Evolutionary conservation across 805 yeast species (phyloP), one percentile per base, ranked within the genome.

Genomic region (Teunomyces kruisii): DNA sequence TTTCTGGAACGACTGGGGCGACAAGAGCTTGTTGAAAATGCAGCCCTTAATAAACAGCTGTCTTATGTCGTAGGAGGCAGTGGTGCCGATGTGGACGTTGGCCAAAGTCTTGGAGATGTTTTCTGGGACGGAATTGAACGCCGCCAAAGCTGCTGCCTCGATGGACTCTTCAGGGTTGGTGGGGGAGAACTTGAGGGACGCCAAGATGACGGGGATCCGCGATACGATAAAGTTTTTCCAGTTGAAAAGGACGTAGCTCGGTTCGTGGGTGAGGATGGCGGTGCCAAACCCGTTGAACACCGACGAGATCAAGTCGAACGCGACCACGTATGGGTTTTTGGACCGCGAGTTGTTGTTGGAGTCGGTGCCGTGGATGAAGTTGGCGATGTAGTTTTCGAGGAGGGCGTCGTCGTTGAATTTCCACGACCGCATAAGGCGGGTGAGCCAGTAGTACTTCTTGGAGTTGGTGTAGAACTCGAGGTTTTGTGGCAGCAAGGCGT

Each of bases 191-290:
- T 56, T 56, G 13, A 58, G 53, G 9, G 44, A 42, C 13, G 55
- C 47, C 8, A 69, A 43, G 9, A 65, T 48, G 6, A 45, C 45
- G 1, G 71, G 67, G 7, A 70, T 33, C 31, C 62, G 49, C 12
- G 70, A 56, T 3, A 62, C 51, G 4, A 72, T 54, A 45, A 62
- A 72, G 44, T 61, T 70, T 36, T 57, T 55, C 70, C 72, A 70
- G 49, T 67, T 68, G 51, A 60, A 62, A 6, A 55, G 40, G 12
- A 67, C 54, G 42, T 57, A 65, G 3, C 54, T 47, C 6, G 55
- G 47, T 13, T 57, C 63, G n/a, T 54, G 50, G 37, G 58, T 54
- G 19, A 27, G 22, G 4, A 57, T 39, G 0, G 62, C 57, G 12
- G 46, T 43, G 4, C 52, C 46, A 13, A 54, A 41, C 1, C 66